These are phyloP conservation scores for Russula ochroleuca DNA, from an alignment of 768 basidiomycete species.

Conservation along the genomic window DNA sequence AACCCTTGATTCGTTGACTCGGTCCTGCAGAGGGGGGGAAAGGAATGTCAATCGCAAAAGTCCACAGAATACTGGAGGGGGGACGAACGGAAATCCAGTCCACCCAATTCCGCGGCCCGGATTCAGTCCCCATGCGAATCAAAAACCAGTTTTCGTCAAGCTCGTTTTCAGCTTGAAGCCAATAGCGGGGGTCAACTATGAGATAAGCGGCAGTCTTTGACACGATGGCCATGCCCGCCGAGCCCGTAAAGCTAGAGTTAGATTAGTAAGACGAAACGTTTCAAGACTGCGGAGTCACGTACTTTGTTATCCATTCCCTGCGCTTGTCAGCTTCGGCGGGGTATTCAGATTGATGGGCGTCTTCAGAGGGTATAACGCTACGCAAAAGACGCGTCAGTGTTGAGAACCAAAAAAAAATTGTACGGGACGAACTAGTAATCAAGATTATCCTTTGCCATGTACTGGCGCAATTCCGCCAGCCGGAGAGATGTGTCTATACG, in stretches of 20 bases:
- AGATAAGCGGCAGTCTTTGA: slow-evolving; percentile 65
- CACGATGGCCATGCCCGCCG: slow-evolving; percentile 68
- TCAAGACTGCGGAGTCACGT: slow-evolving; percentile 30
- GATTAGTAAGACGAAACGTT: background rate
- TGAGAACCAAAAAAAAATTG: background rate
- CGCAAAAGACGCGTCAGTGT: background rate
- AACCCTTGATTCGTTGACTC: slow-evolving; percentile 46
- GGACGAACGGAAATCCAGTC: slow-evolving; percentile 52
- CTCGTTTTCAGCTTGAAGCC: slow-evolving; percentile 69
- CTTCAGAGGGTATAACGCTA: slow-evolving; percentile 73
- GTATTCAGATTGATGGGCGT: slow-evolving; percentile 82
- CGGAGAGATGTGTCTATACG: slow-evolving; percentile 28
- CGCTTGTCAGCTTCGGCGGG: slow-evolving; percentile 73
- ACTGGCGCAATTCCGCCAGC: slow-evolving; percentile 22
- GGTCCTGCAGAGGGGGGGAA: slow-evolving; percentile 36
- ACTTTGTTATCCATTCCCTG: slow-evolving; percentile 75
- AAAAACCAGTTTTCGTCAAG: slow-evolving; percentile 74
- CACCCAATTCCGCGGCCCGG: slow-evolving; percentile 67
- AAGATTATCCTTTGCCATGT: slow-evolving; percentile 27
- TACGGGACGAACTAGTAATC: slow-evolving; percentile 26
- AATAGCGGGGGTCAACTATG: slow-evolving; percentile 78
- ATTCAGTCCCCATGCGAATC: slow-evolving; percentile 50
- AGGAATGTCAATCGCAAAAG: slow-evolving; percentile 3
- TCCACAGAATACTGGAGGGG: background rate
- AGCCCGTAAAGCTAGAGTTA: slow-evolving; percentile 52